Conservation (phyloP, 2,329 filamentous ascomycete genomes). For the Botryosphaeria dothidea region DNA sequence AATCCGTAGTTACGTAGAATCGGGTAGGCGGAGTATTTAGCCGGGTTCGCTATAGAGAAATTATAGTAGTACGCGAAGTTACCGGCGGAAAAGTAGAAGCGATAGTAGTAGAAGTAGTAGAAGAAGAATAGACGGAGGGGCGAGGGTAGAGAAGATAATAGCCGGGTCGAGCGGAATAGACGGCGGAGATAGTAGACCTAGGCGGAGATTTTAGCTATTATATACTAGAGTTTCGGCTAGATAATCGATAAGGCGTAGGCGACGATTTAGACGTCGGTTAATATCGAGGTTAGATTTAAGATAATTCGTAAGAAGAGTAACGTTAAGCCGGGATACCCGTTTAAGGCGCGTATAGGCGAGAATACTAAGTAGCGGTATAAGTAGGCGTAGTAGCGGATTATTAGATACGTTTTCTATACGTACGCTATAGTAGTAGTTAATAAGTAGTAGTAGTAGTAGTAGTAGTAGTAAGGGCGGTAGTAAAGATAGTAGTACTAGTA, state of each 20-base stretch:
- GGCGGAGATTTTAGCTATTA: background rate
- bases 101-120: background rate
- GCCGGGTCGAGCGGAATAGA: background rate
- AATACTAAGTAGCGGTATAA: background rate
- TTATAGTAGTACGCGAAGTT: background rate
- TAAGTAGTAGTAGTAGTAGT: background rate
- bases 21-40: background rate
- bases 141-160: background rate
- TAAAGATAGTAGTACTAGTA: background rate
- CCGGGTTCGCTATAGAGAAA: background rate
- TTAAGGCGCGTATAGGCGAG: background rate
- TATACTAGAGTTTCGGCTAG: background rate
- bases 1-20: background rate
- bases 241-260: background rate
- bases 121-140: background rate
- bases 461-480: background rate
- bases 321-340: background rate
- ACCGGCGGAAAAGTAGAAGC: background rate
- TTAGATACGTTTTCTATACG: background rate
- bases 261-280: background rate
- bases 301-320: background rate
- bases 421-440: background rate
- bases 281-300: background rate
- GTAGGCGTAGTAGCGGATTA: background rate
- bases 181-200: background rate